Percentiles rank a stretch among this genome's conserved stretches.
These are phyloP conservation scores for Ascochyta pisi DNA, from an alignment of 2,329 filamentous ascomycete species.

Conservation along the genomic window DNA sequence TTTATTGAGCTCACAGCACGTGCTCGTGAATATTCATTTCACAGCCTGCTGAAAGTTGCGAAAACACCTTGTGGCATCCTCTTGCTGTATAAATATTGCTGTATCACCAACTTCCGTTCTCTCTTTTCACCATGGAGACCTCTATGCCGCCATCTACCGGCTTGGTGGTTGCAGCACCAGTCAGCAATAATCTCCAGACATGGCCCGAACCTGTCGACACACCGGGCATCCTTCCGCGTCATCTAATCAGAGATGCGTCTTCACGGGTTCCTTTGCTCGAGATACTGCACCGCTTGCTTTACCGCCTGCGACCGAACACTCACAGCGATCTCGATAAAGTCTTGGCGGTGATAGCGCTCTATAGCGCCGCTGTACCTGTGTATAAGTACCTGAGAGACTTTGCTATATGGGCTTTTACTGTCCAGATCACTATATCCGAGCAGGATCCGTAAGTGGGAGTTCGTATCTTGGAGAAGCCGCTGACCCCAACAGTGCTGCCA, in stretches of 20 bases:
- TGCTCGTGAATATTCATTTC: neutral
- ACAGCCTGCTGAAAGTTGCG: neutral
- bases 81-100: neutral
- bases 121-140: constrained; percentile 7
- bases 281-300: constrained; percentile 36
- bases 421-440: constrained; percentile 33
- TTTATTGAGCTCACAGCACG: constrained; percentile 13
- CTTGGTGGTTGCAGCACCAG: constrained; percentile 7
- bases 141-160: constrained; percentile 6
- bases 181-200: constrained; percentile 7
- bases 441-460: constrained; percentile 21
- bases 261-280: constrained; percentile 35
- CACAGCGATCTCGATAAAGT: constrained; percentile 30
- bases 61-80: neutral
- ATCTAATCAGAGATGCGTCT: constrained; percentile 30
- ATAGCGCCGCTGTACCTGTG: constrained; percentile 28
- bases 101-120: neutral
- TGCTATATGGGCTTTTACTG: constrained; percentile 28
- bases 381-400: constrained; percentile 27
- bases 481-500: constrained; percentile 19
- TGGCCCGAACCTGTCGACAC: constrained; percentile 37
- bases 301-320: constrained; percentile 26
- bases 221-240: constrained; percentile 32
- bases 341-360: constrained; percentile 33
- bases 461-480: neutral